phyloP scores from a whole-genome alignment of 805 yeast genomes.

The Candida rishiriensis region DNA sequence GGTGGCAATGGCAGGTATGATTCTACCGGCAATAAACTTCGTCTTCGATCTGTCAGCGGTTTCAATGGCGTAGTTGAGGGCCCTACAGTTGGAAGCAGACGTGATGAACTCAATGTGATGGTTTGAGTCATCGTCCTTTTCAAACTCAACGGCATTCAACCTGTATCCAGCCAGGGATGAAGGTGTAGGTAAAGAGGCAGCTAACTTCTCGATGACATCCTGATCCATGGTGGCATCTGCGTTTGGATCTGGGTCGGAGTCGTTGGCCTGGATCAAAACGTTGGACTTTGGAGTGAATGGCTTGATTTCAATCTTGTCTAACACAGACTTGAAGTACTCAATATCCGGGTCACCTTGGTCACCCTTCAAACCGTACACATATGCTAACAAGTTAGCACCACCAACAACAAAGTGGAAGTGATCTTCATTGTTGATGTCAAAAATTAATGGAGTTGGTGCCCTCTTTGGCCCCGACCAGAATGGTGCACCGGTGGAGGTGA shows the following conservation, averaged over 20 bases:
- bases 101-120: conserved; percentile 95
- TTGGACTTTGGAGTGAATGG: conserved; percentile 75
- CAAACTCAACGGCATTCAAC: conserved; percentile 87
- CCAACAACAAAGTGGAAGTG: conserved; percentile 82
- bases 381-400: conserved; percentile 90
- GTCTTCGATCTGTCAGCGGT: conserved; percentile 86
- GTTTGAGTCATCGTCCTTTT: conserved; percentile 95
- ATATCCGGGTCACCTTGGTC: conserved; percentile 49
- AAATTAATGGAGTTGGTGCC: conserved; percentile 82
- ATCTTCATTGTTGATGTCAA: conserved; percentile 70
- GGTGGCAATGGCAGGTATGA: conserved; percentile 98
- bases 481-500: conserved; percentile 83
- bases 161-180: conserved; percentile 85
- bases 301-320: conserved; percentile 45
- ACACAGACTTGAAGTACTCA: conserved; percentile 46
- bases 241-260: conserved; percentile 85
- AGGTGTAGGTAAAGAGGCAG: conserved; percentile 82
- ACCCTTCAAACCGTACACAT: conserved; percentile 83
- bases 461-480: conserved; percentile 99
- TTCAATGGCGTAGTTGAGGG: conserved; percentile 83
- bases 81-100: conserved; percentile 95
- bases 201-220: conserved; percentile 62
- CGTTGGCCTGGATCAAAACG: conserved; percentile 77
- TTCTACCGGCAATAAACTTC: conserved; percentile 96
- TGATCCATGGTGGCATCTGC: conserved; percentile 47